phyloP scores from a whole-genome alignment of 2,329 filamentous ascomycete genomes.

The Escovopsis sp. region DNA sequence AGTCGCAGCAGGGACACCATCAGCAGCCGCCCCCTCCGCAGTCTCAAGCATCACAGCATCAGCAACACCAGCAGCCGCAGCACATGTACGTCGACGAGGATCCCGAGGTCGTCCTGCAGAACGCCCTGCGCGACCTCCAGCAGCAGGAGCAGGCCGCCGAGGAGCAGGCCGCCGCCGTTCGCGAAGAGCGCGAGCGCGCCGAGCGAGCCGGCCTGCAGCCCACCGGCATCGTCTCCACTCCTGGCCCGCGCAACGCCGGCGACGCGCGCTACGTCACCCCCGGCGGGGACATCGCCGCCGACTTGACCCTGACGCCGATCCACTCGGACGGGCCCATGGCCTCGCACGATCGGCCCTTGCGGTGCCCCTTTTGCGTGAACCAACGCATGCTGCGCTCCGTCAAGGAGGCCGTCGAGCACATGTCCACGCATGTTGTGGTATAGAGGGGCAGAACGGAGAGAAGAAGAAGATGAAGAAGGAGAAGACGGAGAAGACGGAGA shows the following conservation, averaged over 20 bases:
- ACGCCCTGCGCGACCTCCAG: constrained; percentile 42
- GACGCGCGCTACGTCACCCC: constrained; percentile 21
- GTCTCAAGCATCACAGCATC: too few species aligned
- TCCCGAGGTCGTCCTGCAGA: constrained; percentile 43
- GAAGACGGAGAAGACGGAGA: neutral
- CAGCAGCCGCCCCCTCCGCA: too few species aligned
- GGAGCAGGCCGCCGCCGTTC: constrained; percentile 38
- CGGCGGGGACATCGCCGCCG: constrained; percentile 20
- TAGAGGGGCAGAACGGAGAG: constrained; percentile 11
- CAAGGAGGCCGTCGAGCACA: constrained; percentile 47
- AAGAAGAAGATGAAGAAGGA: neutral
- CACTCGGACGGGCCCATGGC: constrained; percentile 33
- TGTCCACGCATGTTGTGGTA: constrained; percentile 47
- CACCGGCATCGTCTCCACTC: constrained; percentile 19
- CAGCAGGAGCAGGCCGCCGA: constrained; percentile 45
- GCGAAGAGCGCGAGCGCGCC: constrained; percentile 36
- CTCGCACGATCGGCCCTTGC: constrained; percentile 32
- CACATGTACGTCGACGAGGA: constrained; percentile 36
- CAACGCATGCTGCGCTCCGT: constrained; percentile 45
- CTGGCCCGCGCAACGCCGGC: constrained; percentile 14
- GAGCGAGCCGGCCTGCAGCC: constrained; percentile 22
- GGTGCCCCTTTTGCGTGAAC: constrained; percentile 48
- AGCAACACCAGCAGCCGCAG: constrained; percentile 8
- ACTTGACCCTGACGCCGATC: constrained; percentile 41
- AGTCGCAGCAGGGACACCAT: constrained; percentile 3